Base-by-base conservation (phyloP, 441 rosid genomes). In the Flueggea neowawraea region DNA sequence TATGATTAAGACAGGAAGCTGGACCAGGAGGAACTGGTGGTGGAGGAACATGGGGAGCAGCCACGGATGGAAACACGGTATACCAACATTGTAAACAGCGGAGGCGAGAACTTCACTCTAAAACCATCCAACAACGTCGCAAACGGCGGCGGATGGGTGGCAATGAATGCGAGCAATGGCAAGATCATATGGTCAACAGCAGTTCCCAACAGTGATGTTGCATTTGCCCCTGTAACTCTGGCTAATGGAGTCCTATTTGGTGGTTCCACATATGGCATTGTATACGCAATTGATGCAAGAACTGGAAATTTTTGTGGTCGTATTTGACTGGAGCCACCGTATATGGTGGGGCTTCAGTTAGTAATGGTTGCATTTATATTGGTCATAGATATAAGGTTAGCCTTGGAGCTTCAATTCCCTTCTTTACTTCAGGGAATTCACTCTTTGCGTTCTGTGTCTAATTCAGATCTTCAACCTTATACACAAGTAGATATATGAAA, bases 141-240 rank as follows among this genome's bases (percentile, higher is more conserved):
- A 39, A 68, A 69, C n/a, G 65, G 66, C 2, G 80, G 86, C 0
- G 83, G 74, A 12, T 76, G 81, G 82, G 80, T 82, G 41, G 83
- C 78, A n/a, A 67, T 81, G 73, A 73, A 73, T 33, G 71, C 77
- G 11, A 13, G n/a, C 4, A 63, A 55, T 4, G 80, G 82, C 12
- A 43, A 68, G 28, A 54, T 70, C 17, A 54, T 64, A 3, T 77
- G 85, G 82, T 73, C 77, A 6, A 64, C 49, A 0, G 68, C 72
- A 0, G 62, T 69, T 49, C 84, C 84, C 0, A 65, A 55, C 68
- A 69, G 71, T 49, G 70, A 16, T 3, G 48, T 61, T 2, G 31
- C 69, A 5, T 44, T 31, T 3, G 78, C 66, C 16, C 81, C 78
- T 10, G 81, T 67, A 12, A 69, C 78, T 1, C 44, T 77, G 10